Conservation (phyloP, 495 filamentous ascomycete genomes). For the Pseudomonodictys pantanalensis region DNA sequence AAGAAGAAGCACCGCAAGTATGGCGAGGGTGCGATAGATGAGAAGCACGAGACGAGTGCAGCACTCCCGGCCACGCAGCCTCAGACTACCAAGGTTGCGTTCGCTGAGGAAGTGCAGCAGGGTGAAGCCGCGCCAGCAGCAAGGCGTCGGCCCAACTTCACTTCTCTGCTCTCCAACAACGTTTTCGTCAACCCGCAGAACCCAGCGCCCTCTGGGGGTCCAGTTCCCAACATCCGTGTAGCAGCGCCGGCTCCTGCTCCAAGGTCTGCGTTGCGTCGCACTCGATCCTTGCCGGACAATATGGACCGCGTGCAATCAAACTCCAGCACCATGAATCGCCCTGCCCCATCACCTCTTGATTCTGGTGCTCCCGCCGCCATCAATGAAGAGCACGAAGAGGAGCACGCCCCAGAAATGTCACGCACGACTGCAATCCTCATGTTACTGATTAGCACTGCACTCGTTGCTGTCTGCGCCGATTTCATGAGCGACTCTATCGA, state of each 20-base stretch:
- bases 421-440: conserved; percentile 71
- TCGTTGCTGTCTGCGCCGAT: conserved; percentile 84
- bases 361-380: neutral
- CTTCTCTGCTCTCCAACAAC: conserved; percentile 61
- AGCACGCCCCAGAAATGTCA: conserved; percentile 57
- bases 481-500: conserved; percentile 82
- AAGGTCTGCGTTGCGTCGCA: conserved; percentile 76
- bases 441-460: conserved; percentile 69
- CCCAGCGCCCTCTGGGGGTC: conserved; percentile 24
- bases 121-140: conserved; percentile 11
- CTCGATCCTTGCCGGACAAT: conserved; percentile 73
- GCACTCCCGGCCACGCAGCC: neutral
- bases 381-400: conserved; percentile 31
- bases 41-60: conserved; percentile 19
- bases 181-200: conserved; percentile 52
- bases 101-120: conserved; percentile 35
- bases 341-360: conserved; percentile 1
- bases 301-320: conserved; percentile 50
- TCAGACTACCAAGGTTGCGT: conserved; percentile 35
- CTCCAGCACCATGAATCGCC: conserved; percentile 40
- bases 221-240: conserved; percentile 15
- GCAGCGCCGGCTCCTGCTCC: conserved; percentile 52
- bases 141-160: conserved; percentile 48
- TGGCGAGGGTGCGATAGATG: neutral
- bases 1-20: conserved; percentile 45